These are phyloP conservation scores for Cyberlindnera nakhonratchasimensis DNA, from an alignment of 805 yeast genomes.

Conservation along the genomic window DNA sequence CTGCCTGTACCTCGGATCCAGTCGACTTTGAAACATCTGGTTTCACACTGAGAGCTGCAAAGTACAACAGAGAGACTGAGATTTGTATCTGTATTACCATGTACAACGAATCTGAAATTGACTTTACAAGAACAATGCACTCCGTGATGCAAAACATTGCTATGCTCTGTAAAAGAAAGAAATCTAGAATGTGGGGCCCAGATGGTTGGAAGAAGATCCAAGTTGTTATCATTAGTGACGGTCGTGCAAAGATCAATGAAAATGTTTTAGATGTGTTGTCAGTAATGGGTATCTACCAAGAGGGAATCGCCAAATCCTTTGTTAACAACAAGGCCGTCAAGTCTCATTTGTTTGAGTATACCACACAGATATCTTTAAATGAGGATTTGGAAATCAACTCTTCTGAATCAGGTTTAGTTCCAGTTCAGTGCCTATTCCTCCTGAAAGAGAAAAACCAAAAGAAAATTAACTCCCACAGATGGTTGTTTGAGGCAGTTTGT, in stretches of 20 bases:
- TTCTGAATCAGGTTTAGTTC: conserved; percentile 84
- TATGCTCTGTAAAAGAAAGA: conserved; percentile 75
- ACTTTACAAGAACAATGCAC: conserved; percentile 91
- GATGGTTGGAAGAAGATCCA: conserved; percentile 97
- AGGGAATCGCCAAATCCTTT: conserved; percentile 91
- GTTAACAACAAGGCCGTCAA: conserved; percentile 90
- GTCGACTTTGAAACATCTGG: conserved; percentile 79
- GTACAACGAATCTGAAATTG: conserved; percentile 92
- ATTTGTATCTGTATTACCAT: conserved; percentile 89
- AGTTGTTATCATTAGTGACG: conserved; percentile 89
- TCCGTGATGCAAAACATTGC: conserved; percentile 91
- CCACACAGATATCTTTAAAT: conserved; percentile 92
- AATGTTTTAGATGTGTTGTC: conserved; percentile 85
- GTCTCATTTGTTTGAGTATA: conserved; percentile 93
- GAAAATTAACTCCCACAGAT: conserved; percentile 95
- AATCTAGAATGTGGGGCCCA: conserved; percentile 89
- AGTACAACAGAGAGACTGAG: conserved; percentile 87
- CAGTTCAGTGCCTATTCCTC: conserved; percentile 91
- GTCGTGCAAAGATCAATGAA: conserved; percentile 82
- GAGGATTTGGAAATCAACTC: conserved; percentile 87
- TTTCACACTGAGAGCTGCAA: conserved; percentile 81
- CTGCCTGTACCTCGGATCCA: conserved; percentile 94
- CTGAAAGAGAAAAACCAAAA: conserved; percentile 88
- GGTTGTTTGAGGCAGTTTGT: conserved; percentile 95
- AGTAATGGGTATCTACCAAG: conserved; percentile 96